phyloP scores from a whole-genome alignment of 2,329 filamentous ascomycete genomes.

The Amauroascus niger region DNA sequence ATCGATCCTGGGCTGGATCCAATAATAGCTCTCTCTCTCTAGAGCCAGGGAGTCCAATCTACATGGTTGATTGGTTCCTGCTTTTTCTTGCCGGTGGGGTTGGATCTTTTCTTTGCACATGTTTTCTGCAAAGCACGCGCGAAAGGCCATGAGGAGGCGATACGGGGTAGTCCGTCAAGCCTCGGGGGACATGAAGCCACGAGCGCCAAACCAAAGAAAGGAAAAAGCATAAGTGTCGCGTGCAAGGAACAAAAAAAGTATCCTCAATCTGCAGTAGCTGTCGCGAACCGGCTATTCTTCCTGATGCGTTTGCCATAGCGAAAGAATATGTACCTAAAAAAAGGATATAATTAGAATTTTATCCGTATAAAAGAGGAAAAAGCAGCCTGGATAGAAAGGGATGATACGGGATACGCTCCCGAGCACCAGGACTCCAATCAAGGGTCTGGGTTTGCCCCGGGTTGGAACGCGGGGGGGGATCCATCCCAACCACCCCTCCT shows the following conservation, averaged over 20 bases:
- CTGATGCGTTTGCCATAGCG: conserved; percentile 35
- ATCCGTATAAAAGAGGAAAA: not conserved
- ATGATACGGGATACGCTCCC: conserved; percentile 1
- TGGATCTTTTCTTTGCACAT: not conserved
- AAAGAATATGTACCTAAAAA: conserved; percentile 36
- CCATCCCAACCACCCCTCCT: not conserved
- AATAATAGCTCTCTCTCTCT: too few species aligned
- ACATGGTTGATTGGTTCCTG: too few species aligned
- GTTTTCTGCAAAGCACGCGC: not conserved
- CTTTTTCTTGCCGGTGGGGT: too few species aligned
- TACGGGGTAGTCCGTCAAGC: not conserved
- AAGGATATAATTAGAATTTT: conserved; percentile 1
- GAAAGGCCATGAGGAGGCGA: not conserved
- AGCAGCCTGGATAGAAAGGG: not conserved
- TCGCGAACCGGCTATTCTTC: conserved; percentile 34
- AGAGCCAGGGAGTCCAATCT: too few species aligned
- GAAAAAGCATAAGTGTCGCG: not conserved
- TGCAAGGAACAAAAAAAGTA: not conserved
- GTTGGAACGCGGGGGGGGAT: conserved; percentile 1
- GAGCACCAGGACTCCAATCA: not conserved
- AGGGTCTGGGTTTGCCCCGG: not conserved
- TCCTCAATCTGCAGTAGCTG: conserved; percentile 11
- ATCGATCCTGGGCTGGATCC: too few species aligned
- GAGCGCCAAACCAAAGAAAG: not conserved
- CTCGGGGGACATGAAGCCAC: not conserved